Evolutionary conservation across 441 rosid genomes (phyloP).

Genomic region (Codiaeum variegatum): DNA sequence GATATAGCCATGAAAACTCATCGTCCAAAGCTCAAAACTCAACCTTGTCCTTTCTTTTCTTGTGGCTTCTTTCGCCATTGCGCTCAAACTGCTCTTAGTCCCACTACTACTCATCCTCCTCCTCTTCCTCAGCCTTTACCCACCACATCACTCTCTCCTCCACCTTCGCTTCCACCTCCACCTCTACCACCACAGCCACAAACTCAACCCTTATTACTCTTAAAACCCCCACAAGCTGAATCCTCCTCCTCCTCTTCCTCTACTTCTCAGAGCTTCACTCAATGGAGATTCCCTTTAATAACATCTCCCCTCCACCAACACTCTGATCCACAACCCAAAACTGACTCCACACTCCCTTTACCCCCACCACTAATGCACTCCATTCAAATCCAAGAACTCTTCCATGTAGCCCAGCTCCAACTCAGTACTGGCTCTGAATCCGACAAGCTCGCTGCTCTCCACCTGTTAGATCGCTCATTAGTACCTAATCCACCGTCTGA

Average conservation of each 20-base stretch:
- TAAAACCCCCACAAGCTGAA: conserved; percentile 15
- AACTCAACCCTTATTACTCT: conserved; percentile 16
- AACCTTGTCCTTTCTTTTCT: conserved; percentile 64
- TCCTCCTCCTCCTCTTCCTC: conserved; percentile 68
- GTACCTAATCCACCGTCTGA: conserved; percentile 71
- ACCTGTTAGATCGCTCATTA: conserved; percentile 58
- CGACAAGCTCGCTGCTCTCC: conserved; percentile 63
- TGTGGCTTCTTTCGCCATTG: conserved; percentile 83
- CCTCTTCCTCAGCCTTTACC: conserved; percentile 38
- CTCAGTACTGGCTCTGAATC: conserved; percentile 46
- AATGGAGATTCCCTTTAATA: conserved; percentile 66
- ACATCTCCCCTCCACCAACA: conserved; percentile 38
- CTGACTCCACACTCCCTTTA: conserved; percentile 12
- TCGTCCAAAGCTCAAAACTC: conserved; percentile 58
- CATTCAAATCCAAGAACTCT: conserved; percentile 48
- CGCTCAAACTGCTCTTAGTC: conserved; percentile 57
- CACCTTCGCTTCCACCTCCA: conserved; percentile 18
- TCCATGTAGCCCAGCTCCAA: conserved; percentile 62
- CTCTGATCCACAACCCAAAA: conserved; percentile 15
- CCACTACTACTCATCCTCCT: conserved; percentile 45
- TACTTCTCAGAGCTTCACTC: conserved; percentile 83
- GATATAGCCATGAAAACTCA: conserved; percentile 53
- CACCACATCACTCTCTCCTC: conserved; percentile 8
- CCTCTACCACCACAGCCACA: neutral
- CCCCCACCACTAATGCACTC: conserved; percentile 34